Evolutionary conservation across 768 basidiomycete species (phyloP).

Genomic region (Hydnum rufescens): DNA sequence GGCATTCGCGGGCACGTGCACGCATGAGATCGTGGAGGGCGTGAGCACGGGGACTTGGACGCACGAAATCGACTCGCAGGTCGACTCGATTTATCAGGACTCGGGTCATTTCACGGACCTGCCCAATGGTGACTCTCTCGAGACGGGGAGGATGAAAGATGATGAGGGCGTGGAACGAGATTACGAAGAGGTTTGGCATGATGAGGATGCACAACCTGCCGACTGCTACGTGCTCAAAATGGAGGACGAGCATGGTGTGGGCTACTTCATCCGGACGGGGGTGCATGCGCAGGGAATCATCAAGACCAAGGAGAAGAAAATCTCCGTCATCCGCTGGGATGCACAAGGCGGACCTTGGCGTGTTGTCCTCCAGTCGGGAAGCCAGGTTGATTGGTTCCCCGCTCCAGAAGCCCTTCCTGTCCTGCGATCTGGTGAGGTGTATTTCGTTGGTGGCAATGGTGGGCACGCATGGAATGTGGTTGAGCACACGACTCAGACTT

Average conservation of each 20-base stretch:
- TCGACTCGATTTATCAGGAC: neutral
- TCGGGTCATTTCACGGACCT: neutral
- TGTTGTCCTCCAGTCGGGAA: neutral
- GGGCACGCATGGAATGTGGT: too few species aligned
- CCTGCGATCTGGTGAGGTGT: too few species aligned
- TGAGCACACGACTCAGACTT: too few species aligned
- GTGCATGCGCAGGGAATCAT: neutral
- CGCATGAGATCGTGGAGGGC: neutral
- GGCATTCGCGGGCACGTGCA: neutral
- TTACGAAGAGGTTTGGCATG: neutral
- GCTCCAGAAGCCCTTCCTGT: neutral
- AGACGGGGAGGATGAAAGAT: neutral
- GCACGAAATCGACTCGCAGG: neutral
- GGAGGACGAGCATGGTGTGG: neutral
- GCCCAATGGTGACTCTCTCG: neutral
- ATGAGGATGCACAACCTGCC: neutral
- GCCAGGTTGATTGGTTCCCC: neutral
- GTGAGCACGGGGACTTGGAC: neutral
- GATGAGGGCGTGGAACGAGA: neutral
- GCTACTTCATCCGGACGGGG: neutral
- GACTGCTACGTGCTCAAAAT: neutral
- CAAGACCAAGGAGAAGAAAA: neutral
- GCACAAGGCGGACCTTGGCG: neutral
- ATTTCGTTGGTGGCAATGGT: too few species aligned
- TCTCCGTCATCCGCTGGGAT: neutral